Evolutionary conservation across 768 basidiomycete genomes (phyloP), one percentile per base, ranked within the genome.

Genomic region (Trametes cubensis): DNA sequence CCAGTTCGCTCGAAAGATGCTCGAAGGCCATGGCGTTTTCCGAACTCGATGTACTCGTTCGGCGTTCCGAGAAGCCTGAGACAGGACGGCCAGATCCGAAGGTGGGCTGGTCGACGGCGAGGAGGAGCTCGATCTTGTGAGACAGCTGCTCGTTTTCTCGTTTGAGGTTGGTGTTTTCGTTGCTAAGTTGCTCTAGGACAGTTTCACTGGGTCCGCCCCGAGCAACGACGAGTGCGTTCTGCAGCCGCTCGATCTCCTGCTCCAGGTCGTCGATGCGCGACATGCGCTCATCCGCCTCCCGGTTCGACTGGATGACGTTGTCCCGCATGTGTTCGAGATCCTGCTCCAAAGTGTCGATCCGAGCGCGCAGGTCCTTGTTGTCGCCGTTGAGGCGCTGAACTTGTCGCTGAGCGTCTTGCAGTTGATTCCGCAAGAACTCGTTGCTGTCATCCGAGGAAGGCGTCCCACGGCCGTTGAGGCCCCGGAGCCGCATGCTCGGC

Each of bases 71-170:
- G 45, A 81, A 75, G 39, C 82, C 83, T 10, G 89, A 91, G 63
- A 87, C 76, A 25, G 87, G 88, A 30, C 76, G 74, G 20, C 81
- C 82, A 50, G 79, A 79, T 30, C 85, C 85, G 69, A 88, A 92
- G 3, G 83, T 78, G 21, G 89, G 84, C 67, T 90, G 89, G 68
- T 94, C 92, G 46, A 91, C 92, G 69, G 94, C 92, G 55, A 96
- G 83, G 17, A 96, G 80, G 49, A 95, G 81, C 59, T 87, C 90
- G 67, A 96, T 94, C 81, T 94, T 94, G 73, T 92, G 92, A n/a
- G 89, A 88, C 46, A 95, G 83, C 67, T 94, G 87, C 70, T 92
- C 89, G 73, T 95, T 95, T 75, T 95, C 92, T 59, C 85, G 84
- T 73, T 89, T 87, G 61, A 95, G 85, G 34, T 78, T 81, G 18